A percentile compares a stretch with the other conserved stretches of the same genome.
phyloP scores from a whole-genome alignment of 1,139 yeast genomes.

The Pichia kudriavzevii region DNA sequence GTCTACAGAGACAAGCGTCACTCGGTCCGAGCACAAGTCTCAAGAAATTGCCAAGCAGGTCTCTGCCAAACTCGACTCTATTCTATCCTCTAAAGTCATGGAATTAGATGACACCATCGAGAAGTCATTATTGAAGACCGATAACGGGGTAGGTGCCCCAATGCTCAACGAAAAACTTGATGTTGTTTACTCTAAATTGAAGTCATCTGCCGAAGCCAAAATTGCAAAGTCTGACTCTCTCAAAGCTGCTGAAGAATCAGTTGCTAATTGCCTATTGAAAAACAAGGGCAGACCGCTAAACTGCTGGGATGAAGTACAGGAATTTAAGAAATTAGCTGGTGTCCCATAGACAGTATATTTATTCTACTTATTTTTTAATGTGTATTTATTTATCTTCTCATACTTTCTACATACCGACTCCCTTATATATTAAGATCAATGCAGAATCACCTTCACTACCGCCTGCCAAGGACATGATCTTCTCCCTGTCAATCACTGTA shows the following conservation, averaged over 20 bases:
- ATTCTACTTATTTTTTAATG: constrained; percentile 1
- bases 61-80: constrained; percentile 51
- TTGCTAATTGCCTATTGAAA: constrained; percentile 57
- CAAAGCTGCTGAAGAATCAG: constrained; percentile 43
- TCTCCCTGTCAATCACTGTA: constrained; percentile 65
- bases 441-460: constrained; percentile 99
- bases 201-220: constrained; percentile 21
- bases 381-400: neutral
- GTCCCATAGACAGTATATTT: constrained; percentile 17
- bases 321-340: constrained; percentile 48
- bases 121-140: constrained; percentile 26
- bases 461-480: constrained; percentile 80
- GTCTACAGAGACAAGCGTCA: constrained; percentile 68
- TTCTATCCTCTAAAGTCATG: constrained; percentile 53
- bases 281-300: constrained; percentile 72
- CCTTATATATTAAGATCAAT: constrained; percentile 76
- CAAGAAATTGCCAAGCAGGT: constrained; percentile 74
- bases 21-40: constrained; percentile 74
- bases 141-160: constrained; percentile 21
- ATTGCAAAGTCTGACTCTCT: constrained; percentile 29
- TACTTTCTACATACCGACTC: constrained; percentile 45
- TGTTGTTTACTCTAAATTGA: constrained; percentile 28
- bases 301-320: constrained; percentile 82
- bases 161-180: constrained; percentile 39
- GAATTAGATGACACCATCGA: constrained; percentile 49